phyloP scores from a whole-genome alignment of 176 grass and related monocot genomes.

The Musa schizocarpa region DNA sequence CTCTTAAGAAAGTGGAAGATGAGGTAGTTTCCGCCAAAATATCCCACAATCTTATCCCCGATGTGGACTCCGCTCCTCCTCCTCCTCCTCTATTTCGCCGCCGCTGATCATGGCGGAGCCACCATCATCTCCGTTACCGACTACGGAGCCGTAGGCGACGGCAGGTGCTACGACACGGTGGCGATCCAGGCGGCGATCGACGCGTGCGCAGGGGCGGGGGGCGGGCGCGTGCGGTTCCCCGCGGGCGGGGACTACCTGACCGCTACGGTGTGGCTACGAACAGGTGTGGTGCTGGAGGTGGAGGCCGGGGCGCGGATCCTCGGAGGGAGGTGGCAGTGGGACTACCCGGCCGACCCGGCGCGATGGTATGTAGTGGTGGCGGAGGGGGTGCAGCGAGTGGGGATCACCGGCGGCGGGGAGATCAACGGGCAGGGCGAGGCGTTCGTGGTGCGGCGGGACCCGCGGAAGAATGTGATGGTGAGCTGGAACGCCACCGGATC shows the following conservation, averaged over 20 bases:
- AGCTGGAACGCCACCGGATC: conserved; percentile 84
- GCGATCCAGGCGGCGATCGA: conserved; percentile 71
- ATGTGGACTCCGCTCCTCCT: neutral
- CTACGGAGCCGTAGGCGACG: conserved; percentile 63
- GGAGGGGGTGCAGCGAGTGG: conserved; percentile 60
- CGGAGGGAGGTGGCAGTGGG: conserved; percentile 55
- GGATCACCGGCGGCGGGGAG: conserved; percentile 75
- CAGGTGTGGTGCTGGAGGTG: conserved; percentile 57
- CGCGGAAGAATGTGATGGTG: conserved; percentile 91
- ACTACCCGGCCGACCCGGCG: conserved; percentile 53
- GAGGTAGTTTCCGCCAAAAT: neutral
- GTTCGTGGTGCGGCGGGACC: conserved; percentile 52
- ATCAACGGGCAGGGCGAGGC: conserved; percentile 79
- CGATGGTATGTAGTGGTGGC: conserved; percentile 87
- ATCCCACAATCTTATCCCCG: neutral
- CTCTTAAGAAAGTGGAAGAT: neutral
- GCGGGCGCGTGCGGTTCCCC: conserved; percentile 54
- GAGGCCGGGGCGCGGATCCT: conserved; percentile 58
- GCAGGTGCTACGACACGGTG: conserved; percentile 48
- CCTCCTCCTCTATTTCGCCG: conserved; percentile 6
- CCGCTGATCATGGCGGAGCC: conserved; percentile 9
- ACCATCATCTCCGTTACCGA: conserved; percentile 55
- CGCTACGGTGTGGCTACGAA: conserved; percentile 64
- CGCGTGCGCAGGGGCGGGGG: conserved; percentile 42
- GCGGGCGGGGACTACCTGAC: conserved; percentile 71